phyloP scores from a whole-genome alignment of 2,329 filamentous ascomycete genomes.

The Huntiella moniliformis region DNA sequence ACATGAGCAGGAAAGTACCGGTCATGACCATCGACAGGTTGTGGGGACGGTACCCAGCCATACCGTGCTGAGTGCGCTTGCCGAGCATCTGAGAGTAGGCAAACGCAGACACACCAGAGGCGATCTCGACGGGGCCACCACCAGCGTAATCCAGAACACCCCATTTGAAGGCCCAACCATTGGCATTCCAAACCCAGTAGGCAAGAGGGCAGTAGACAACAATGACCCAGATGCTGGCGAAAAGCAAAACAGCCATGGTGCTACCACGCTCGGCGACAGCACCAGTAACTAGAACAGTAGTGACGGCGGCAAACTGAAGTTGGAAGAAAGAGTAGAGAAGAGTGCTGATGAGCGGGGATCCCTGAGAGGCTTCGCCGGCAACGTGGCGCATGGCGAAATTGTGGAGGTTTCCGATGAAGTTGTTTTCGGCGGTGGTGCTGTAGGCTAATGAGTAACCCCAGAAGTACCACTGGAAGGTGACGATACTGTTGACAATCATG shows the following conservation, averaged over 20 bases:
- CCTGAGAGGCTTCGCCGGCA: slow-evolving; percentile 66
- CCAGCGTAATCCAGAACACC: slow-evolving; percentile 93
- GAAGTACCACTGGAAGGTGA: slow-evolving; percentile 98
- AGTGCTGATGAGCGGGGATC: slow-evolving; percentile 72
- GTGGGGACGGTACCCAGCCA: slow-evolving; percentile 98
- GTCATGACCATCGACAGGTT: slow-evolving; percentile 96
- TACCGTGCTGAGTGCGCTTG: slow-evolving; percentile 95
- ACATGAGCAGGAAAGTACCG: slow-evolving; percentile 91
- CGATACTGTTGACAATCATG: slow-evolving; percentile 80
- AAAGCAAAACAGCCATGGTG: slow-evolving; percentile 83
- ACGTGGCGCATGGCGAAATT: slow-evolving; percentile 82
- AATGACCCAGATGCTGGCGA: slow-evolving; percentile 90
- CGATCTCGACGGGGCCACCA: slow-evolving; percentile 92
- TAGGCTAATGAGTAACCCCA: slow-evolving; percentile 97
- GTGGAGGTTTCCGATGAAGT: slow-evolving; percentile 77
- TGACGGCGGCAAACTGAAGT: slow-evolving; percentile 96
- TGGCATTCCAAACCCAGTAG: slow-evolving; percentile 91
- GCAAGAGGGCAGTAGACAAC: slow-evolving; percentile 93
- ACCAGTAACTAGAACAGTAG: slow-evolving; percentile 76
- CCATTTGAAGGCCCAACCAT: slow-evolving; percentile 81
- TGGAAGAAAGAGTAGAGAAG: slow-evolving; percentile 91
- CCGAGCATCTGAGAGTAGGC: slow-evolving; percentile 94
- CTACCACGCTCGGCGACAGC: slow-evolving; percentile 88
- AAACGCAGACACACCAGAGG: slow-evolving; percentile 76
- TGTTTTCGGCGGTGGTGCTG: slow-evolving; percentile 60